Percentiles rank a stretch among this genome's conserved stretches.
These are phyloP conservation scores for Aegilops bicornis DNA, from an alignment of 176 grass and related monocot genomes.

Conservation along the genomic window DNA sequence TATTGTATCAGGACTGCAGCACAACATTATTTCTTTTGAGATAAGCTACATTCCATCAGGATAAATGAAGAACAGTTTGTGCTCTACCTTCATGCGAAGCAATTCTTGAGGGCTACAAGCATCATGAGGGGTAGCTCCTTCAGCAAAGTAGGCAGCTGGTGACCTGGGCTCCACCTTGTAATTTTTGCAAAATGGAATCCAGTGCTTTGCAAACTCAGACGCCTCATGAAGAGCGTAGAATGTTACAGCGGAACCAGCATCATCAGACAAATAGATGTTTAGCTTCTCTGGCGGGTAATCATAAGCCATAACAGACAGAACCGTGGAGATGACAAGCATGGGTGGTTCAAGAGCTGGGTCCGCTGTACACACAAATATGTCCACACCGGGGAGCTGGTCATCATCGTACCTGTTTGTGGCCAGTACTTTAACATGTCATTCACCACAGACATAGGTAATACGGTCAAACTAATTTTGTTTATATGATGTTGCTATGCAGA, in stretches of 20 bases:
- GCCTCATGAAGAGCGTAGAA: slow-evolving; percentile 67
- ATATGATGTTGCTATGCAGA: neutral
- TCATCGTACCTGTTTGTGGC: slow-evolving; percentile 34
- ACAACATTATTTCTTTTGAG: neutral
- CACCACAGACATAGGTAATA: neutral
- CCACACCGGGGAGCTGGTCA: slow-evolving; percentile 47
- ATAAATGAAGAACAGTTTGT: neutral
- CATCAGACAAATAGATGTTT: slow-evolving; percentile 72
- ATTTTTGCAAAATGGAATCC: slow-evolving; percentile 74
- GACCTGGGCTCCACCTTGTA: slow-evolving; percentile 65
- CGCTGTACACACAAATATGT: slow-evolving; percentile 80
- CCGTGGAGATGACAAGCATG: slow-evolving; percentile 63
- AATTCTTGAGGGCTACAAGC: slow-evolving; percentile 31
- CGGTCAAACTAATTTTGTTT: neutral
- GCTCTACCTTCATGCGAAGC: slow-evolving; percentile 58
- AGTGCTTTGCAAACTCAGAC: slow-evolving; percentile 66
- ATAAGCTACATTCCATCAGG: neutral
- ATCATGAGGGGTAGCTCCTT: slow-evolving; percentile 20
- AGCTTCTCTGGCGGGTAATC: slow-evolving; percentile 67
- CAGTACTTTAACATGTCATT: neutral
- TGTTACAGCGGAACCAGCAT: slow-evolving; percentile 48
- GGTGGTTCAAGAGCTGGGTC: slow-evolving; percentile 65
- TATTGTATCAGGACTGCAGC: neutral
- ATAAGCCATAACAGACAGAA: slow-evolving; percentile 84
- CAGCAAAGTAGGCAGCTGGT: slow-evolving; percentile 59